phyloP scores from a whole-genome alignment of 2,329 filamentous ascomycete genomes.

The Cytospora piceae region DNA sequence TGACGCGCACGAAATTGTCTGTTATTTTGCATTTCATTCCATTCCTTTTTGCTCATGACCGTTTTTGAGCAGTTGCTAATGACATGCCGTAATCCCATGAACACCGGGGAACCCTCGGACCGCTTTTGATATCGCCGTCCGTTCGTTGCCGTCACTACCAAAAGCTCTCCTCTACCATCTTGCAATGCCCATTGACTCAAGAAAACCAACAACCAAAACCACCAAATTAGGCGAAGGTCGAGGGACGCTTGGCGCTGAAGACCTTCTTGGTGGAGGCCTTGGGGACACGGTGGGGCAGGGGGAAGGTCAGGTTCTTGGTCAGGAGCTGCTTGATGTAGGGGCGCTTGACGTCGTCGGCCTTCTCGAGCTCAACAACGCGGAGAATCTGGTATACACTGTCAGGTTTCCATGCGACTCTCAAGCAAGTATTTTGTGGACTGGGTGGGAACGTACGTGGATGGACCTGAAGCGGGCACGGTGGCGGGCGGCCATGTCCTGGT shows the following conservation, averaged over 20 bases:
- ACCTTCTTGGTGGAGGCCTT: constrained; percentile 85
- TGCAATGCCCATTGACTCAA: constrained; percentile 16
- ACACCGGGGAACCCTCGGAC: constrained; percentile 60
- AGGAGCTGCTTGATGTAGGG: constrained; percentile 99
- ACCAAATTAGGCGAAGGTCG: constrained; percentile 88
- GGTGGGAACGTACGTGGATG: constrained; percentile 79
- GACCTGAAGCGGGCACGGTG: constrained; percentile 98
- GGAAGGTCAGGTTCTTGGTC: constrained; percentile 95
- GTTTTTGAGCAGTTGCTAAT: constrained; percentile 60
- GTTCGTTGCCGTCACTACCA: constrained; percentile 24
- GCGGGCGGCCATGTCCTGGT: constrained; percentile 99
- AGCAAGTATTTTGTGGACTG: not conserved
- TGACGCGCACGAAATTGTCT: constrained; percentile 9
- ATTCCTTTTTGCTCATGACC: constrained; percentile 37
- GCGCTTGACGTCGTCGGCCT: constrained; percentile 91
- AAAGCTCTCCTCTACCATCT: constrained; percentile 37
- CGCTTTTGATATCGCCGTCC: constrained; percentile 32
- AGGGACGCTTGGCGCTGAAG: constrained; percentile 90
- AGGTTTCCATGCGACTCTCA: constrained; percentile 33
- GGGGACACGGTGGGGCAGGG: constrained; percentile 93
- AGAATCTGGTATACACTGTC: constrained; percentile 70
- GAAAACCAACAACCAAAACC: constrained; percentile 49
- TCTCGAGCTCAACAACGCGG: constrained; percentile 96
- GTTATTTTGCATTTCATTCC: constrained; percentile 48
- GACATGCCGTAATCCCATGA: constrained; percentile 64